Evolutionary conservation across 257 asterid species (phyloP).

Genomic region (Anisodus tanguticus): DNA sequence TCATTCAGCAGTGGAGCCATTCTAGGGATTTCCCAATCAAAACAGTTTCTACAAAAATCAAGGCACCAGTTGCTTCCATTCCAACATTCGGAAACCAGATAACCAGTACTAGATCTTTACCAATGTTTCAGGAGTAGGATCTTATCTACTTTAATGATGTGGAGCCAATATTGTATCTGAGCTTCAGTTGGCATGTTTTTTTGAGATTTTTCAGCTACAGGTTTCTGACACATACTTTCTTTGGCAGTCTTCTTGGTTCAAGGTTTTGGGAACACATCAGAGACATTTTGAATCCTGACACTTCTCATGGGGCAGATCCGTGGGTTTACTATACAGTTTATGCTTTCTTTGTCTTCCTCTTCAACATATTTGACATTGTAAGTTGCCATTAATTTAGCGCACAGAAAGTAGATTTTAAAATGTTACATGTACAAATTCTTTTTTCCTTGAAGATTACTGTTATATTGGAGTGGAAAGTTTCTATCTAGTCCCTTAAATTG

Average conservation of each 20-base stretch:
- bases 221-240: slow-evolving; percentile 39
- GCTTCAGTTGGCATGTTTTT: slow-evolving; percentile 22
- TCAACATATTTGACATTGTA: slow-evolving; percentile 96
- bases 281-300: slow-evolving; percentile 79
- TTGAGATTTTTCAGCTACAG: slow-evolving; percentile 28
- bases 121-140: slow-evolving; percentile 9
- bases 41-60: background rate
- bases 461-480: background rate
- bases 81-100: background rate
- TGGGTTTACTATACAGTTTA: slow-evolving; percentile 91
- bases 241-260: slow-evolving; percentile 71
- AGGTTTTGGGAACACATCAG: slow-evolving; percentile 78
- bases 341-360: slow-evolving; percentile 87
- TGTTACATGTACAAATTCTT: background rate
- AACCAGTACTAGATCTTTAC: background rate
- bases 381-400: slow-evolving; percentile 44
- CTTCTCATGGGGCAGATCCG: slow-evolving; percentile 79
- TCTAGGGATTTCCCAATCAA: background rate
- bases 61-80: background rate
- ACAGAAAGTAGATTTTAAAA: slow-evolving; percentile 21
- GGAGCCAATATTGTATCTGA: background rate
- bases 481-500: background rate
- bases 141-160: background rate
- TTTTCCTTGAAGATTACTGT: background rate
- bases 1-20: too few relatives aligned